These are phyloP conservation scores for Sextonia rubra DNA, from an alignment of 164 flowering plant species.

Conservation along the genomic window DNA sequence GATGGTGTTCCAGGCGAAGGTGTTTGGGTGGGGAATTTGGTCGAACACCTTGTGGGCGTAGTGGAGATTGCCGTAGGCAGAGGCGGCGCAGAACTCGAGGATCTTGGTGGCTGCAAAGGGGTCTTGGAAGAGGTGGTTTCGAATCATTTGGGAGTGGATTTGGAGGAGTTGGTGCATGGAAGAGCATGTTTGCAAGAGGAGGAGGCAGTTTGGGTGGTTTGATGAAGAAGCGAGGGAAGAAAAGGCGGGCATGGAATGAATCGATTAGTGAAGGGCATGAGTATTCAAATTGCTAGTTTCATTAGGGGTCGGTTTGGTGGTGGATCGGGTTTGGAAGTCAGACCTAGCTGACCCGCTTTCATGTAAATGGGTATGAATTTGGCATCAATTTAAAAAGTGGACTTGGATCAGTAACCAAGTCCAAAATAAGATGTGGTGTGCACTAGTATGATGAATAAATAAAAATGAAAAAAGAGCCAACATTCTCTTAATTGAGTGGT, in stretches of 20 bases:
- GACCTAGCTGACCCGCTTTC: no score
- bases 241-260: neutral
- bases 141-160: conserved; percentile 11
- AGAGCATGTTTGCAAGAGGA: conserved; percentile 17
- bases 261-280: no score
- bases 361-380: no score
- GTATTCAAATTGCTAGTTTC: no score
- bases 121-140: conserved; percentile 11
- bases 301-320: no score
- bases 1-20: conserved; percentile 18
- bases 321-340: no score
- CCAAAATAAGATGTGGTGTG: no score
- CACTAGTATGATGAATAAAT: no score
- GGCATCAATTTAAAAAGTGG: no score
- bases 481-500: no score
- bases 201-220: conserved; percentile 11
- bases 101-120: conserved; percentile 6
- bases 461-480: no score
- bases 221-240: neutral
- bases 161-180: conserved; percentile 16
- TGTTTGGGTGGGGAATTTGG: conserved; percentile 7
- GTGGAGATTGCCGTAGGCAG: neutral
- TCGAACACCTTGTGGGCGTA: conserved; percentile 15
- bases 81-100: conserved; percentile 2
- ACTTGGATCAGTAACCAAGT: no score